These are phyloP conservation scores for Ascochyta lentis DNA, from an alignment of 2,329 filamentous ascomycete species.

Conservation along the genomic window DNA sequence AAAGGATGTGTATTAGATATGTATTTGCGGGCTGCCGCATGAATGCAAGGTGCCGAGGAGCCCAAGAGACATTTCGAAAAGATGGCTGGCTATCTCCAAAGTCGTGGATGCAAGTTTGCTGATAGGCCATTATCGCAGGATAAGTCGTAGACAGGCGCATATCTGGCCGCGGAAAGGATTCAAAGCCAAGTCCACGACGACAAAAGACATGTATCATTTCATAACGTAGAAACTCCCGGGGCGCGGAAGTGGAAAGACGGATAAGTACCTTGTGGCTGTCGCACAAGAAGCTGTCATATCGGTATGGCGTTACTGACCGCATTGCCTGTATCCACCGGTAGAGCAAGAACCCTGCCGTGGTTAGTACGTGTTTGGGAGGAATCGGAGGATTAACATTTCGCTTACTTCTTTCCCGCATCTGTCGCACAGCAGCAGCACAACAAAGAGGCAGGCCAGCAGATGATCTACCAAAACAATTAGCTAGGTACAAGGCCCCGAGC, in stretches of 20 bases:
- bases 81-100: neutral
- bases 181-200: neutral
- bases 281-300: constrained; percentile 39
- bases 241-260: neutral
- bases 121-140: neutral
- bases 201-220: neutral
- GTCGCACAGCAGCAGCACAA: constrained; percentile 65
- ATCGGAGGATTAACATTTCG: constrained; percentile 1
- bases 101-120: neutral
- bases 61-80: neutral
- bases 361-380: constrained; percentile 21
- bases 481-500: constrained; percentile 5
- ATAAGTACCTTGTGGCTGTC: neutral
- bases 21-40: neutral
- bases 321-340: constrained; percentile 60
- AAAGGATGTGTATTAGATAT: neutral
- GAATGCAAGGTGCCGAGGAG: neutral
- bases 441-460: constrained; percentile 63
- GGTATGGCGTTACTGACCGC: constrained; percentile 58
- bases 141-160: neutral
- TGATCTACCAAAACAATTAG: constrained; percentile 46
- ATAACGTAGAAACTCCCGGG: neutral
- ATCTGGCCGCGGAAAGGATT: neutral
- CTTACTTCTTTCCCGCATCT: constrained; percentile 61
- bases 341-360: constrained; percentile 55